phyloP scores from a whole-genome alignment of 148 eudicot species.

The Amaranthus palmeri region DNA sequence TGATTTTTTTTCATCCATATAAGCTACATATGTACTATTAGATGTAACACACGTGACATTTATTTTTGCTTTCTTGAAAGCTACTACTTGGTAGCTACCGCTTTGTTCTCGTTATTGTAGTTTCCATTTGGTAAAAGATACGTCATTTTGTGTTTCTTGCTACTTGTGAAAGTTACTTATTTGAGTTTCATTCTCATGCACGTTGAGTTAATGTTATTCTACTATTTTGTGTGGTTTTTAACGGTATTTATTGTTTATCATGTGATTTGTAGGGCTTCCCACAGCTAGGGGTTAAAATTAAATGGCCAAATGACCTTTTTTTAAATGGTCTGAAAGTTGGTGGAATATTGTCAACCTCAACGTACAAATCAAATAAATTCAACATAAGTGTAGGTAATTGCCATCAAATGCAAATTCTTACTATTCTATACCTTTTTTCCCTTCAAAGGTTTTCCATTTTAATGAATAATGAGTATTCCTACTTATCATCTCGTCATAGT shows the following conservation, averaged over 20 bases:
- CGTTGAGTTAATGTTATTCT: neutral
- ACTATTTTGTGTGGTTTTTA: neutral
- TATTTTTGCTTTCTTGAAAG: no score
- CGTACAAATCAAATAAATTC: constrained; percentile 75
- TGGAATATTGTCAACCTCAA: constrained; percentile 92
- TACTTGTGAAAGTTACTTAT: neutral
- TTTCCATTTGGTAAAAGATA: neutral
- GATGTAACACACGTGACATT: no score
- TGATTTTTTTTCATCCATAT: no score
- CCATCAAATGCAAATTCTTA: constrained; percentile 1
- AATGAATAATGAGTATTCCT: neutral
- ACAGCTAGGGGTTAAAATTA: constrained; percentile 71
- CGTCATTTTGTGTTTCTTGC: neutral
- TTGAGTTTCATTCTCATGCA: neutral
- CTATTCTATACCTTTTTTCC: neutral
- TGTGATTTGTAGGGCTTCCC: constrained; percentile 66
- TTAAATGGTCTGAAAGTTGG: constrained; percentile 88
- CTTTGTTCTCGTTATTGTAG: no score
- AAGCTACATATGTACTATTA: no score
- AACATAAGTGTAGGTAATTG: constrained; percentile 84
- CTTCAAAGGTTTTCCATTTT: constrained; percentile 2
- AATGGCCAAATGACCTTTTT: constrained; percentile 97
- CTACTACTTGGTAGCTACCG: no score
- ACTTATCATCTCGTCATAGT: neutral
- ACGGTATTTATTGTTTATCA: neutral